Evolutionary conservation across 192 early-diverging fungal genomes (phyloP).

Genomic region (Phlyctochytrium arcticum): DNA sequence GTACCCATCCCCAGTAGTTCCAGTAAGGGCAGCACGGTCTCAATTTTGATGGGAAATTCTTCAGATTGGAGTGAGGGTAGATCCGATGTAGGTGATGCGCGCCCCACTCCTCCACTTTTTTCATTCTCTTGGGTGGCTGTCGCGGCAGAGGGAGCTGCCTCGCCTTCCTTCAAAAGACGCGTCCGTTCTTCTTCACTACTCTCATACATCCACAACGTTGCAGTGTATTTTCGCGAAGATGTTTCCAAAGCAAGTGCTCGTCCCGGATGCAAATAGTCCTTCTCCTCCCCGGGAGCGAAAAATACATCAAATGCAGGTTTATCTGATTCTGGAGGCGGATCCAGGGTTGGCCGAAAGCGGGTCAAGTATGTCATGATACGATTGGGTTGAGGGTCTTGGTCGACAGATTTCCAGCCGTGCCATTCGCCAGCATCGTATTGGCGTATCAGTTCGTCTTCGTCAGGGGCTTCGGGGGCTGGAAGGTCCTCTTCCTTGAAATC

Average conservation of each 20-base stretch:
- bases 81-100: constrained; percentile 10
- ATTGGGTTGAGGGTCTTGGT: constrained; percentile 13
- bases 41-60: constrained; percentile 34
- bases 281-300: neutral
- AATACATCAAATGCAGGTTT: constrained; percentile 32
- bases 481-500: neutral
- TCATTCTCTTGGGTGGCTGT: constrained; percentile 10
- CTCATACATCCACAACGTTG: constrained; percentile 52
- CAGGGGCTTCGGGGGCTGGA: neutral
- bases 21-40: constrained; percentile 35
- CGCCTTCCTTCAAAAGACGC: neutral
- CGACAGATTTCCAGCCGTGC: constrained; percentile 9
- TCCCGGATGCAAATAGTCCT: constrained; percentile 27
- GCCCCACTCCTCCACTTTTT: too few species aligned
- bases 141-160: neutral
- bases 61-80: constrained; percentile 26
- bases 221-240: constrained; percentile 16
- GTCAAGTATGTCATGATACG: constrained; percentile 11
- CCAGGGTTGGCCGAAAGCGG: constrained; percentile 32
- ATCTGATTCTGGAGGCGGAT: constrained; percentile 13
- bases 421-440: constrained; percentile 21
- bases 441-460: constrained; percentile 27
- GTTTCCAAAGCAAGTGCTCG: constrained; percentile 15
- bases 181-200: neutral
- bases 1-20: constrained; percentile 38